phyloP scores from a whole-genome alignment of 345 rosid species.

The Luvunga scandens region DNA sequence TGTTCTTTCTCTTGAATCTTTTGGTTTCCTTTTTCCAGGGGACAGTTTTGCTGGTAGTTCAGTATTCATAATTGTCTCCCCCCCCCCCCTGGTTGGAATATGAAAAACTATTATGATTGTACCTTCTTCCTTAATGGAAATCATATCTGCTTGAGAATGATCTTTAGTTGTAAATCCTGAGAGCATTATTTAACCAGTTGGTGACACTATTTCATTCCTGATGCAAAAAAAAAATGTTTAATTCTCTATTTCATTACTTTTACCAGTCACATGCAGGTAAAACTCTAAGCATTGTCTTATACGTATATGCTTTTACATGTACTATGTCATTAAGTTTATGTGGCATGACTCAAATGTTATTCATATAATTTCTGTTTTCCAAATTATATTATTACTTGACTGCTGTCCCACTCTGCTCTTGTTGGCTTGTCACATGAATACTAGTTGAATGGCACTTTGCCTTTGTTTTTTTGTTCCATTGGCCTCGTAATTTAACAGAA shows the following conservation, averaged over 20 bases:
- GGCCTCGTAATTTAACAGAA: conserved; percentile 13
- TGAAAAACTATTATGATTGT: background rate
- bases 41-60: background rate
- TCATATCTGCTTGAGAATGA: background rate
- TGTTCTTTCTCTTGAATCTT: conserved; percentile 7
- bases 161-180: background rate
- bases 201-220: background rate
- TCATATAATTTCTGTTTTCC: no score
- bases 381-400: background rate
- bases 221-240: background rate
- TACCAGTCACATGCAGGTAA: background rate
- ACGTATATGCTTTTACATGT: background rate
- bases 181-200: background rate
- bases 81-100: background rate
- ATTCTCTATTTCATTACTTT: background rate
- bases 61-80: background rate
- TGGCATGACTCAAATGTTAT: background rate
- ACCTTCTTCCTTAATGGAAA: background rate
- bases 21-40: conserved; percentile 5
- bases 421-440: background rate
- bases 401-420: background rate
- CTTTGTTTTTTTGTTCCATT: background rate
- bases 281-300: background rate
- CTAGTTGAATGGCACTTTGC: background rate
- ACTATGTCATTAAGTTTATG: background rate